These are phyloP conservation scores for Graphilbum fragrans DNA, from an alignment of 2,329 filamentous ascomycete genomes.

Conservation along the genomic window DNA sequence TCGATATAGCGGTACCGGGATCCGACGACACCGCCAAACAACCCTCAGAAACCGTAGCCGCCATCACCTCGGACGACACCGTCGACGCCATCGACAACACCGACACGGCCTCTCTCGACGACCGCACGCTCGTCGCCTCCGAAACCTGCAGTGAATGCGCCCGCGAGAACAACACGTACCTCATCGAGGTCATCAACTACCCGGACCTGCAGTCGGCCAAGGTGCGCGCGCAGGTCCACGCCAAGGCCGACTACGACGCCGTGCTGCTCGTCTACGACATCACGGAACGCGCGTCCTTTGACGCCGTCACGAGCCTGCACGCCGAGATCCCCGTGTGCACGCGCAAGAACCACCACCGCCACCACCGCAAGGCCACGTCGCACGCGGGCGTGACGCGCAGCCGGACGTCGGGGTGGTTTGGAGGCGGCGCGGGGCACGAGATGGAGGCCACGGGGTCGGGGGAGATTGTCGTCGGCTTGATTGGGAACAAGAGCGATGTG, in stretches of 20 bases:
- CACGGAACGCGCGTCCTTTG: slow-evolving; percentile 12
- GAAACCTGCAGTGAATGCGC: slow-evolving; percentile 8
- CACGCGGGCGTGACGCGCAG: slow-evolving; percentile 3
- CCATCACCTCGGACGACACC: too few species aligned
- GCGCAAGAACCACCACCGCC: slow-evolving; percentile 7
- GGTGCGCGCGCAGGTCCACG: slow-evolving; percentile 11
- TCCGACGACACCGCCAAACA: too few species aligned
- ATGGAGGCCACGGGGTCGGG: slow-evolving; percentile 1
- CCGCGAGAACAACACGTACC: slow-evolving; percentile 12
- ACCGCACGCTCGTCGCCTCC: slow-evolving; percentile 5
- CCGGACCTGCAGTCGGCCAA: slow-evolving; percentile 12
- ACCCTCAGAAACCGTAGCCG: too few species aligned
- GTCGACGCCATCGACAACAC: too few species aligned
- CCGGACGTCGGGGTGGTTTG: slow-evolving; percentile 6
- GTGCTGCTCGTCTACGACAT: slow-evolving; percentile 18
- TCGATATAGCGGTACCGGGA: too few species aligned
- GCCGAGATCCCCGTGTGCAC: slow-evolving; percentile 12
- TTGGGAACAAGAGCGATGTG: slow-evolving; percentile 58
- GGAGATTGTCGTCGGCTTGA: slow-evolving; percentile 47
- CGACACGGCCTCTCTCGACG: slow-evolving; percentile 2
- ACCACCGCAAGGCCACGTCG: slow-evolving; percentile 2
- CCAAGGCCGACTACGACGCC: slow-evolving; percentile 16
- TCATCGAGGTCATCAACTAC: slow-evolving; percentile 18
- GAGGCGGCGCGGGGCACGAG: slow-evolving; percentile 2
- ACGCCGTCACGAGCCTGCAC: slow-evolving; percentile 9